Percentiles rank a stretch among this genome's conserved stretches.
Conservation (phyloP, 1,284 basidiomycete species). For the Schizophyllum commune region DNA sequence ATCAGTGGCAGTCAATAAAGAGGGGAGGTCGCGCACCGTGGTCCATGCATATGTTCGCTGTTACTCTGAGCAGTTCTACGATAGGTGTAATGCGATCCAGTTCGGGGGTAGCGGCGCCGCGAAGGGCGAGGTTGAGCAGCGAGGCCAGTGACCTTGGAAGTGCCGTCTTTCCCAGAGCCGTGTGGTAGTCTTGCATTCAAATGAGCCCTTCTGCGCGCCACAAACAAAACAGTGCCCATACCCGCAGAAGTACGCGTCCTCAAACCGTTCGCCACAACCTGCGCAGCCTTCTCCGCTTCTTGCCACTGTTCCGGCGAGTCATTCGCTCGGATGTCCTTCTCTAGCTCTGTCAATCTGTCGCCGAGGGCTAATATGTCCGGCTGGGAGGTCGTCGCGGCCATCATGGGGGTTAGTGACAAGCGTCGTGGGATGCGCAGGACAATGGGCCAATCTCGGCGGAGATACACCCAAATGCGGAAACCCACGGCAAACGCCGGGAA, state of each 20-base stretch:
- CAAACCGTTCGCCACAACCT: conserved; percentile 52
- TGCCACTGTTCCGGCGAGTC: conserved; percentile 30
- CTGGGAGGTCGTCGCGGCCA: neutral
- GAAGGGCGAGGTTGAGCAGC: conserved; percentile 47
- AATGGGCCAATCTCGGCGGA: neutral
- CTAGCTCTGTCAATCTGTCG: neutral
- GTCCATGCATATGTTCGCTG: conserved; percentile 75
- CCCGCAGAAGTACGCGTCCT: conserved; percentile 44
- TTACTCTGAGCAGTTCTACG: conserved; percentile 64
- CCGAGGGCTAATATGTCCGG: neutral
- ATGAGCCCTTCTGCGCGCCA: conserved; percentile 11
- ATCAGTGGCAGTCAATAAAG: neutral
- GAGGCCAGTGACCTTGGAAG: conserved; percentile 58
- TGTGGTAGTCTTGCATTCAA: conserved; percentile 57
- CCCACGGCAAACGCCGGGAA: neutral
- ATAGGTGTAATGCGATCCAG: conserved; percentile 38
- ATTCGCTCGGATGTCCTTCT: conserved; percentile 6
- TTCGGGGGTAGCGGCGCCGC: conserved; percentile 38
- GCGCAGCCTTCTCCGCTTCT: conserved; percentile 43
- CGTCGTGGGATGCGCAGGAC: neutral
- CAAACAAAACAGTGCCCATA: conserved; percentile 14
- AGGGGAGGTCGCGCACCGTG: conserved; percentile 43
- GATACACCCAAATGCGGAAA: neutral
- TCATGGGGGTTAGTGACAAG: neutral
- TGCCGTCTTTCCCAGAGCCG: conserved; percentile 52